These are phyloP conservation scores for Pittosporum tobira DNA, from an alignment of 129 eudicot genomes.

Conservation along the genomic window DNA sequence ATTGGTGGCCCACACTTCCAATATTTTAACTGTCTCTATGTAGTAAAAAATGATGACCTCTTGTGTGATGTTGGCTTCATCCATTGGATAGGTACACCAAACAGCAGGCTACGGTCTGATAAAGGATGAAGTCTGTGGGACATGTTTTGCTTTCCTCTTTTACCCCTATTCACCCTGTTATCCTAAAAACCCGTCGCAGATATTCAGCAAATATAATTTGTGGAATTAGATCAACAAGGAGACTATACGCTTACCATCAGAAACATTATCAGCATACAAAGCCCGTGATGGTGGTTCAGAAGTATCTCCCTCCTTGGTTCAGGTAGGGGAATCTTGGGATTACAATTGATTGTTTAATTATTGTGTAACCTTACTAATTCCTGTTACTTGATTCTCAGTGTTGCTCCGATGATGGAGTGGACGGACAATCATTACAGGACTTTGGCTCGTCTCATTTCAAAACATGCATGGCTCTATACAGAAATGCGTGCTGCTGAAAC, in stretches of 20 bases:
- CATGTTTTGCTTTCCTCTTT: conserved; percentile 61
- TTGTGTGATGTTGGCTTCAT: conserved; percentile 42
- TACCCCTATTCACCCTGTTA: conserved; percentile 52
- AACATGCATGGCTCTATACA: conserved; percentile 92
- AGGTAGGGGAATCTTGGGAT: conserved; percentile 38
- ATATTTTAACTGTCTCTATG: not conserved
- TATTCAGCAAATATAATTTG: conserved; percentile 31
- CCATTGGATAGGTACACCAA: conserved; percentile 62
- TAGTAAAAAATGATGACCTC: conserved; percentile 1
- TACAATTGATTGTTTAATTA: conserved; percentile 3
- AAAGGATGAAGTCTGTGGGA: conserved; percentile 62
- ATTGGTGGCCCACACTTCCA: not conserved
- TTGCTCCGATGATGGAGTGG: conserved; percentile 99
- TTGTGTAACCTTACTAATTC: not conserved
- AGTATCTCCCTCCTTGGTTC: conserved; percentile 82
- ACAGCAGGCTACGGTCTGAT: conserved; percentile 35
- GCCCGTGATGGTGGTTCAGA: conserved; percentile 49
- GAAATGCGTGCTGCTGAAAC: conserved; percentile 99
- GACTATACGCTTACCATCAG: conserved; percentile 22
- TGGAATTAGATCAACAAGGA: conserved; percentile 50
- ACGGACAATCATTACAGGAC: conserved; percentile 82
- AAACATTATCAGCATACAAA: conserved; percentile 29
- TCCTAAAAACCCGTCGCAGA: conserved; percentile 50
- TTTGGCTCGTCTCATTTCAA: conserved; percentile 74
- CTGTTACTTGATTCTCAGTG: conserved; percentile 35